Base-by-base conservation (phyloP, 352 stramenopile genomes). In the Phytophthora ramorum region DNA sequence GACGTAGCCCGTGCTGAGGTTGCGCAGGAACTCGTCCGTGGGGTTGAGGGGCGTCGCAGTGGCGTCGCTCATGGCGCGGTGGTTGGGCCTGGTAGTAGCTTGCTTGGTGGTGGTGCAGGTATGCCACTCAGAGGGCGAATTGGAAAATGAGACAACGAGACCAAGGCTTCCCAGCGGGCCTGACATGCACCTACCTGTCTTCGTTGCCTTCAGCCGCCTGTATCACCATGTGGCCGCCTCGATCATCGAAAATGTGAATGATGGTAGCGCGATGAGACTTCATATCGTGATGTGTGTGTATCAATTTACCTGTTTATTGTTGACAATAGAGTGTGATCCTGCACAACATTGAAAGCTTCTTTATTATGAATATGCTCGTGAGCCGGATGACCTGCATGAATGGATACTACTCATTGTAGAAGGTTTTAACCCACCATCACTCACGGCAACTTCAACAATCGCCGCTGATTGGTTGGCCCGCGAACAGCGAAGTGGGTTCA, bases 1-100 rank as follows among this genome's bases (percentile, higher is more conserved):
- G 32, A 83, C 46, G 56, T 79, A 68, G 24, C 67, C 66, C n/a
- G 77, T 83, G 57, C 63, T 63, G 37, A 87, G 22, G 38, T 37
- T 58, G 46, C 66, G 58, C 57, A 86, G 72, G 43, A 81, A 53
- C 24, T 69, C 68, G 41, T 70, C 62, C 19, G 55, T 65, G 37
- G 46, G 20, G 45, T 66, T 50, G 9, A 51, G 24, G 4, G 60
- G 66, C 32, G 26, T 35, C 2, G 40, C 37, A 2, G 56, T 64
- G 5, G 58, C n/a, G 37, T 57, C 65, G 13, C 62, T 53, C 48
- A 66, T 56, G 22, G 19, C 30, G n/a, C n/a, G 14, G 37, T 20
- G 37, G 13, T 9, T 53, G 46, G n/a, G 41, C 30, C 20, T 19
- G 10, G 5, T 10, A 37, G 32, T 59, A 19, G 17, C 22, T 41